Percentiles rank a stretch among this genome's conserved stretches.
These are phyloP conservation scores for Samsoniella hepiali DNA, from an alignment of 2,329 filamentous ascomycete genomes.

Conservation along the genomic window DNA sequence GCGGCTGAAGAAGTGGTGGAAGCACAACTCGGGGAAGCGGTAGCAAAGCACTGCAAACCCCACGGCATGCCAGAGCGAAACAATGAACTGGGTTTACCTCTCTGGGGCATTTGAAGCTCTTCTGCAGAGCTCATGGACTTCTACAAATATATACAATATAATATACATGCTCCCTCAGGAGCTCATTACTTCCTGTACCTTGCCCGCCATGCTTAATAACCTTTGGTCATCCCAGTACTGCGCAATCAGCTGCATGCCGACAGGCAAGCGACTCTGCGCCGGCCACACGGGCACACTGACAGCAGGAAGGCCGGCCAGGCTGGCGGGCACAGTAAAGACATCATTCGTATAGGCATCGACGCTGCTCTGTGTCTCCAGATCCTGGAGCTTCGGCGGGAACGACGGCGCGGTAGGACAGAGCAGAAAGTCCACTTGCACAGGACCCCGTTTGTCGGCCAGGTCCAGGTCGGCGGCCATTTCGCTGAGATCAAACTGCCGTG, in stretches of 20 bases:
- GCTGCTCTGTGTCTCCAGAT: constrained; percentile 52
- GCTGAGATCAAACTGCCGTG: constrained; percentile 54
- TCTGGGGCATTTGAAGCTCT: neutral
- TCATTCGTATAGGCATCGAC: constrained; percentile 89
- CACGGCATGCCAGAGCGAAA: constrained; percentile 1
- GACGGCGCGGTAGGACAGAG: constrained; percentile 84
- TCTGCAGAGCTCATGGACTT: neutral
- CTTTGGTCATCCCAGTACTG: constrained; percentile 74
- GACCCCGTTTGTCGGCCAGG: constrained; percentile 55
- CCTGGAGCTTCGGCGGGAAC: constrained; percentile 61
- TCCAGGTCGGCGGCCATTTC: constrained; percentile 54
- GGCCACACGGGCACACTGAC: constrained; percentile 67
- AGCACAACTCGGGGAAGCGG: neutral
- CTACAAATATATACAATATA: constrained; percentile 13
- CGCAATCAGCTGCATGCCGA: constrained; percentile 73
- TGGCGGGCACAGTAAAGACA: constrained; percentile 92
- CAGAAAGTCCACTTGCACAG: constrained; percentile 74
- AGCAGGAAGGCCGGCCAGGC: constrained; percentile 84
- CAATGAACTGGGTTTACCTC: neutral
- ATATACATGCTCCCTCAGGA: constrained; percentile 9
- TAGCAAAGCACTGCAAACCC: neutral
- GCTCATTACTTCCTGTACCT: constrained; percentile 35
- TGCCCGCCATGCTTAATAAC: constrained; percentile 56
- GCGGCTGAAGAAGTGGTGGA: neutral
- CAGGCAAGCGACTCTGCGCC: constrained; percentile 32